Evolutionary conservation across 1,139 yeast genomes (phyloP), one percentile per base, ranked within the genome.

Genomic region (Zygosaccharomyces pseudobailii): DNA sequence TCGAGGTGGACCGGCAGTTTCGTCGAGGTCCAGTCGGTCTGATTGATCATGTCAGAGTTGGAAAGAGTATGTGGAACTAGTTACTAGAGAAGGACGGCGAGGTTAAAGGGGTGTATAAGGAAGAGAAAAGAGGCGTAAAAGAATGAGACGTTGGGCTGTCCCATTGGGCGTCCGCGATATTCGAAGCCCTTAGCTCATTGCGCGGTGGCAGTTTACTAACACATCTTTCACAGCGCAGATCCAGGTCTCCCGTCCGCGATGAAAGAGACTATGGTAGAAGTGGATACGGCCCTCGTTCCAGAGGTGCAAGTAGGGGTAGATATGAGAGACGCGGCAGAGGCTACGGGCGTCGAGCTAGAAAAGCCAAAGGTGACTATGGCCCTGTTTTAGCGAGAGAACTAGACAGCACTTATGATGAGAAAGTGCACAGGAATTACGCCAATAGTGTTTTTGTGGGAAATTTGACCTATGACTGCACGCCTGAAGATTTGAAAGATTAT

Each of bases 391-490:
- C 64, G 6, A 55, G 60, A 42, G 66, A 62, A 31, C 50, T 61
- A 24, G 67, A 61, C 43, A 57, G 65, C 41, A 55, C 69, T 4
- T 65, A 63, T 36, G 62, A 63, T 19, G 69, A 67, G 44, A 71
- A 68, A 67, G 70, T 76, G n/a, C 83, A 79, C 51, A 75, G 92
- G 67, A 80, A 82, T 65, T 83, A 82, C 61, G 79, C 76, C 47
- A 82, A 84, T 62, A 81, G 87, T 50, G 71, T 84, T 43, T 85
- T 85, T 62, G 76, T 85, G 42, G 90, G 92, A 5, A 85, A 85
- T 61, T 71, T 85, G 48, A 87, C 92, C 6, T 85, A 78, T 59
- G 80, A 78, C 46, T 73, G 80, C 51, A 75, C 80, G 27, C 75
- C 85, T 52, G 70, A 71, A 44, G 85, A 84, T 44, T 71, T 85